Percentiles rank a stretch among this genome's conserved stretches.
Conservation (phyloP, 1,284 basidiomycete species). For the Phenoliferia sp. region DNA sequence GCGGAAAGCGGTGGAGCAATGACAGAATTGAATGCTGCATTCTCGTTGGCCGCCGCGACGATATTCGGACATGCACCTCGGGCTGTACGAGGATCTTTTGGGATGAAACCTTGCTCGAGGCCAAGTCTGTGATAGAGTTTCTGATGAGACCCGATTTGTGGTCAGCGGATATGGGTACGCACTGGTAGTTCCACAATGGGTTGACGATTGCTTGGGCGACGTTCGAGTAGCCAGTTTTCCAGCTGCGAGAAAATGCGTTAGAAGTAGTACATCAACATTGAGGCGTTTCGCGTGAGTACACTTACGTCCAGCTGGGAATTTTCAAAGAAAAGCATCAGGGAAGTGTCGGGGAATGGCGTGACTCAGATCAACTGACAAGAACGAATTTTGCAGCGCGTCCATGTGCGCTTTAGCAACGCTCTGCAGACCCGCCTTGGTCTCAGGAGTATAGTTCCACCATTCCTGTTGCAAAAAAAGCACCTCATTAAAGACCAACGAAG, state of each 20-base stretch:
- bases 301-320: too few relatives aligned
- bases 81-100: constrained; percentile 67
- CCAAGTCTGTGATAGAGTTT: constrained; percentile 57
- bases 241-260: constrained; percentile 99
- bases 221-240: constrained; percentile 74
- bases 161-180: not conserved
- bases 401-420: constrained; percentile 64
- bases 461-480: too few relatives aligned
- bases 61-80: constrained; percentile 63
- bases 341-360: too few relatives aligned
- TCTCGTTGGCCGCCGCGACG: constrained; percentile 46
- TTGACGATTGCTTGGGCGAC: constrained; percentile 62
- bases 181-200: constrained; percentile 47
- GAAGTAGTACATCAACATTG: constrained; percentile 74
- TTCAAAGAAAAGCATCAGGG: too few relatives aligned
- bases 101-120: constrained; percentile 71
- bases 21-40: constrained; percentile 53
- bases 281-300: too few relatives aligned
- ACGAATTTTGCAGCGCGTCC: too few relatives aligned
- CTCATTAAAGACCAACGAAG: too few relatives aligned
- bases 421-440: constrained; percentile 58
- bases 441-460: constrained; percentile 55
- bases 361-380: too few relatives aligned
- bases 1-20: constrained; percentile 53
- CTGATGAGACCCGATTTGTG: too few relatives aligned